Conservation (phyloP, 1,284 basidiomycete species). For the Xerocomus minutiporus region DNA sequence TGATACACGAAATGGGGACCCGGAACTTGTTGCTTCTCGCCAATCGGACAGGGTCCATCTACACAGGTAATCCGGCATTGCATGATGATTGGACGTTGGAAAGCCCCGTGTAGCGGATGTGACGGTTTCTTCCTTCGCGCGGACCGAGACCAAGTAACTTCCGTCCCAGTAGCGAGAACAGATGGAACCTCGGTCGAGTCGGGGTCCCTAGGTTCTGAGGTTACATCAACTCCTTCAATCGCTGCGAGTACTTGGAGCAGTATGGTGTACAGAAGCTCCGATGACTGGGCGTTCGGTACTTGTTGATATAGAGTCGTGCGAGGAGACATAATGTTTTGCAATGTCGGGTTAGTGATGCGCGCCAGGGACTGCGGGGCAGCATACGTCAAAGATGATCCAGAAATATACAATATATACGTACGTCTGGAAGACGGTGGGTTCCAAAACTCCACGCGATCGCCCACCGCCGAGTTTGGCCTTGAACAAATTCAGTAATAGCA, state of each 20-base stretch:
- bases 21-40: constrained; percentile 11
- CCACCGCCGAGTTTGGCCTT: constrained; percentile 87
- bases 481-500: constrained; percentile 75
- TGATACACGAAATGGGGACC: constrained; percentile 41
- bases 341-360: constrained; percentile 42
- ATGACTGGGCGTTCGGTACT: constrained; percentile 24
- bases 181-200: constrained; percentile 4
- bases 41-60: constrained; percentile 20
- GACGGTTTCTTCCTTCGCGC: constrained; percentile 48
- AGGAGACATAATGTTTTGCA: constrained; percentile 50
- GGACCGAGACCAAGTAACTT: constrained; percentile 73
- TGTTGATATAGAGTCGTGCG: constrained; percentile 50
- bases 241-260: constrained; percentile 32
- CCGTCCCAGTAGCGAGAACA: constrained; percentile 39
- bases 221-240: constrained; percentile 34
- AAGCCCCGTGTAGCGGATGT: constrained; percentile 1
- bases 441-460: constrained; percentile 81
- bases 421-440: constrained; percentile 66
- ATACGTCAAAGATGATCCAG: neutral
- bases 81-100: constrained; percentile 11
- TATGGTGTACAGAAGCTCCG: constrained; percentile 9
- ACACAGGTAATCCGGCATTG: constrained; percentile 28
- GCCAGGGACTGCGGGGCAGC: constrained; percentile 40
- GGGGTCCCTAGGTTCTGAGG: neutral
- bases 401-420: constrained; percentile 37